Percentiles rank a stretch among this genome's conserved stretches.
phyloP scores from a whole-genome alignment of 73 alveolate species.

The Breviolum minutum region DNA sequence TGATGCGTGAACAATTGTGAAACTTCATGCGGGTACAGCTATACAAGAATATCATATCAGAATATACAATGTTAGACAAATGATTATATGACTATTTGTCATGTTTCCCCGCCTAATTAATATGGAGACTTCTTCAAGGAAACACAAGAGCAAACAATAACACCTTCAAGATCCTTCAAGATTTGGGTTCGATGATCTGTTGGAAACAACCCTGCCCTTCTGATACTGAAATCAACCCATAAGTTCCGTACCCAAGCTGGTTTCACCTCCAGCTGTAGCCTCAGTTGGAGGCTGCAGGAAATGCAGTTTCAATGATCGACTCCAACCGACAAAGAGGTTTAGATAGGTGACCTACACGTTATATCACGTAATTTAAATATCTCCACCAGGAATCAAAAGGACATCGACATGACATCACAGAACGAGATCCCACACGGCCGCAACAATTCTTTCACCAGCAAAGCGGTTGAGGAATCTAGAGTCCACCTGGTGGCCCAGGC shows the following conservation, averaged over 20 bases:
- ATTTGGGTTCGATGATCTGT: not conserved
- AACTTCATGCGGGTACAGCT: too few species aligned
- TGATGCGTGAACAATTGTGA: not conserved
- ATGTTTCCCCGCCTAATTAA: too few species aligned
- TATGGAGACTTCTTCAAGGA: not conserved
- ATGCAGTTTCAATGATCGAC: too few species aligned
- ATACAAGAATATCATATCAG: not conserved
- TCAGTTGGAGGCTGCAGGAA: not conserved
- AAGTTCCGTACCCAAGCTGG: conserved; percentile 19
- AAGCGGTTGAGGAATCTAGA: not conserved
- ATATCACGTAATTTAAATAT: too few species aligned
- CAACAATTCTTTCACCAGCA: conserved; percentile 39
- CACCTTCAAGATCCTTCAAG: not conserved
- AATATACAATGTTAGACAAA: not conserved
- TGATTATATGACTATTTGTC: too few species aligned
- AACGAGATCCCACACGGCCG: conserved; percentile 64
- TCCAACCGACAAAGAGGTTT: too few species aligned
- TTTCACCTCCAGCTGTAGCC: conserved; percentile 38
- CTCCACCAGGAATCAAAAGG: too few species aligned
- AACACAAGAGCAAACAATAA: not conserved
- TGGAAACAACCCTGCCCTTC: not conserved
- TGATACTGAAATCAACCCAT: too few species aligned
- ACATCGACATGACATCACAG: too few species aligned
- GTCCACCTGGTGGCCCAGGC: conserved; percentile 16
- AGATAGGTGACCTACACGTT: too few species aligned